Base-by-base conservation (phyloP, 768 basidiomycete species). In the Coprinopsis cinerea region DNA sequence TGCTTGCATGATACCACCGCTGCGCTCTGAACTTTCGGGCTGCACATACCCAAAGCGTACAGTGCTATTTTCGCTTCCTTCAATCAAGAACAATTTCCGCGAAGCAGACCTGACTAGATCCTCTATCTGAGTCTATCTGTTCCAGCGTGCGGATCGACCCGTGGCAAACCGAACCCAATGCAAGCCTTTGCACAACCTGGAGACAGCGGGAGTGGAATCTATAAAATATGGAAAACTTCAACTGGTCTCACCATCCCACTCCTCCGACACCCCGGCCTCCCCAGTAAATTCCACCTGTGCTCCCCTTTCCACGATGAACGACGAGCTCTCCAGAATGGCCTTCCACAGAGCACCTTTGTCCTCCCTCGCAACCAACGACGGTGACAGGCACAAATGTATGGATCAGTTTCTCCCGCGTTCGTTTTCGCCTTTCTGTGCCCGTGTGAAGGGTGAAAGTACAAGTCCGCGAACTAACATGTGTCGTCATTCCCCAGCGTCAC, bases 401-500 rank as follows among this genome's bases (percentile, higher is more conserved):
- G 63, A 15, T 64, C 67, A 51, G 65, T 72, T 45, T 77, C 79
- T 54, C 70, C 77, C 44, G 72, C 72, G 47, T 66, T 67, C 10
- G 50, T 48, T 56, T 69, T 72, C n/a, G n/a, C 55, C 67, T 69
- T 39, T 26, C 32, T 32, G 50, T 51, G 49, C 49, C 42, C 18
- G 46, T 51, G 50, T 51, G 50, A 51, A 51, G 50, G 44, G 50
- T 15, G 35, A 37, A 18, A 25, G 28, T 25, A 37, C 30, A 51
- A 45, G 25, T 45, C 25, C 44, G 25, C 27, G 28, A 45, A 45
- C 14, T 30, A 4, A 45, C 18, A 11, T 23, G 9, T 18, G n/a
- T 45, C 28, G 5, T 45, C 23, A 25, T 20, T 4, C n/a, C 32
- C 11, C 28, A 51, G 50, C 50, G 15, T 35, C 50, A 24, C 50